Base-by-base conservation (phyloP, 768 basidiomycete genomes). In the Tylopilus rubrobrunneus region DNA sequence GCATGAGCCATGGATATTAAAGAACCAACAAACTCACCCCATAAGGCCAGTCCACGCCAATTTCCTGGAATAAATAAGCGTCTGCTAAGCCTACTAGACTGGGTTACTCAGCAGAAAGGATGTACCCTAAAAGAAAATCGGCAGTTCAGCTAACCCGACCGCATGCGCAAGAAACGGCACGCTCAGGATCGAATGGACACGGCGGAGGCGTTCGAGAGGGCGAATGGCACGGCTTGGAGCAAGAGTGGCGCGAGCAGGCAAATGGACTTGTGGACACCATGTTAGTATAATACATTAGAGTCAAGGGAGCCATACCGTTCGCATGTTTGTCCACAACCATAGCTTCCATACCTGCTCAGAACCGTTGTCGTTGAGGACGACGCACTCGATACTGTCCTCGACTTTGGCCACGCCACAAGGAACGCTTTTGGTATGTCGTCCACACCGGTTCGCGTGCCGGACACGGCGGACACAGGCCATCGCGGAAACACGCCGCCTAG, bases 161-260 rank as follows among this genome's bases (percentile, higher is more conserved):
- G 57, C 97, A 99, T 0, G 93, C 90, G 64, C 96, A 98, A 28
- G 81, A 81, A 0, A 77, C 78, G 29, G 95, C 74, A 12, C 76
- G 64, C 1, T 74, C 71, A 0, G 94, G 93, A 0, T 90, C 87
- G 27, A 76, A 76, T 1, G 94, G 93, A 64, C 93, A 97, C 0
- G 71, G 67, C 0, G 81, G 74, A 0, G 86, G 77, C 6, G 60
- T 67, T 7, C 74, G 67, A 1, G 84, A 82, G 1, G 87, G 86
- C 2, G 89, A 81, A 67, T 98, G 95, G 62, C 95, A 98, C 7
- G 76, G 67, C 63, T 84, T 80, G 56, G 78, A 58, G 68, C 96
- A 98, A 21, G 62, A 67, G 63, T 99, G 97, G 7, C 76, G 66
- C 2, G 84, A 86, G 63, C 95, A 98, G 53, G 87, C 85, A 59